Evolutionary conservation across 2,329 filamentous ascomycete genomes (phyloP).

Genomic region (Huntiella decipiens): DNA sequence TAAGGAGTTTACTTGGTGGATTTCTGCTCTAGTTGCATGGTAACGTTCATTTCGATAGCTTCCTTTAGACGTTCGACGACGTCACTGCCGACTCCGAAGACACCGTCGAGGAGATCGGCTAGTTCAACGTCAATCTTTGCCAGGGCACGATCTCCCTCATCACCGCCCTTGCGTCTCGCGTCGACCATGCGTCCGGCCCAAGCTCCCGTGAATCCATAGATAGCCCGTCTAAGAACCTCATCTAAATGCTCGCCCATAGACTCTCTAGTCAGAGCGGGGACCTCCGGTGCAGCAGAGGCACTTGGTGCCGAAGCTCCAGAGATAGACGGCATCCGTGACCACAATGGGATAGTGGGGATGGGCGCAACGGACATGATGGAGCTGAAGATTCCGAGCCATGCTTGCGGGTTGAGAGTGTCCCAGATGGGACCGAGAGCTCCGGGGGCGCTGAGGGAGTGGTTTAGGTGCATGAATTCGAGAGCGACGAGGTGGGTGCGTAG

Average conservation of each 20-base stretch:
- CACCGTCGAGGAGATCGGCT: conserved; percentile 34
- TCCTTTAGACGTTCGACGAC: conserved; percentile 41
- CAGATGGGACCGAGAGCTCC: conserved; percentile 41
- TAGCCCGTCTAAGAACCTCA: conserved; percentile 40
- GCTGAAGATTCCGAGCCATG: conserved; percentile 39
- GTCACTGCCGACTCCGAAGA: conserved; percentile 40
- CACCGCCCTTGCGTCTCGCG: conserved; percentile 30
- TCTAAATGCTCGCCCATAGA: conserved; percentile 48
- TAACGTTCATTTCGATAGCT: conserved; percentile 37
- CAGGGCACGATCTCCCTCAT: conserved; percentile 30
- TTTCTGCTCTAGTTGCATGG: conserved; percentile 29
- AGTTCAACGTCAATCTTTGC: conserved; percentile 37
- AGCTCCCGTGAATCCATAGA: conserved; percentile 42
- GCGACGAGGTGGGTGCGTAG: conserved; percentile 92
- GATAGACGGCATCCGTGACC: conserved; percentile 17
- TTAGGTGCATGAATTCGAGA: conserved; percentile 68
- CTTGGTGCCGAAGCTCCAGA: conserved; percentile 19
- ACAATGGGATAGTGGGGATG: conserved; percentile 26
- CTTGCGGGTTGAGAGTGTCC: conserved; percentile 40
- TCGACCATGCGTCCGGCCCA: conserved; percentile 36
- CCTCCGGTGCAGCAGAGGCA: conserved; percentile 12
- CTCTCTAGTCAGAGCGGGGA: conserved; percentile 23
- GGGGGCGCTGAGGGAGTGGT: conserved; percentile 18
- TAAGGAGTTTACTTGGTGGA: not conserved
- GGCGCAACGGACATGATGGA: conserved; percentile 28